Evolutionary conservation across 2,329 filamentous ascomycete species (phyloP), one percentile per base, ranked within the genome.

Genomic region (Metarhizium humberi): DNA sequence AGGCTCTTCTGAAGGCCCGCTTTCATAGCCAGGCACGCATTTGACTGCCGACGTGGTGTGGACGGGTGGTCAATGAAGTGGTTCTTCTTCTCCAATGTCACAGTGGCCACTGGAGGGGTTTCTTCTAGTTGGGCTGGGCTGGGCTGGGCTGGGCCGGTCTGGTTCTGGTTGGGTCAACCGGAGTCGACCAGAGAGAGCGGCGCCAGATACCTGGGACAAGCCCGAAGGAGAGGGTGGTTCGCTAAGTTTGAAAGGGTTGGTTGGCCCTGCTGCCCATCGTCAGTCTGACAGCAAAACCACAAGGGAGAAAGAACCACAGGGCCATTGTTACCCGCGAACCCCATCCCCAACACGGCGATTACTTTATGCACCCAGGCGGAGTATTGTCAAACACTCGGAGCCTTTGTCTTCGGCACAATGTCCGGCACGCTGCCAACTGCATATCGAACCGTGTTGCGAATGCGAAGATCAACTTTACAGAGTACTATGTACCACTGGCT

Each of bases 1-100:
- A 60, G 59, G 57, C 59, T 60, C 59, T 60, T 56, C 55, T 55
- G 29, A 51, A 57, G 57, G 54, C 57, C 57, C 57, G 57, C 55
- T 52, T 53, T 57, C 34, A 36, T 50, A 34, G 53, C 51, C 56
- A 58, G 56, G 56, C 43, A 58, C 56, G 48, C 40, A 46, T 50
- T 57, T 50, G 57, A 59, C 51, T 59, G 53, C 55, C 57, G 57
- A 52, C 38, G 32, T 50, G 53, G 51, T 48, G 55, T 55, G 50
- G 56, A 55, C 51, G 51, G 43, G 55, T 55, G 50, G 56, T 54
- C 51, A 55, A 14, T 52, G 48, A 55, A 52, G 55, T 55, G 57
- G 53, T 55, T 52, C 53, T 51, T 20, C 32, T 13, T 54, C 42
- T 48, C 32, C 53, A 53, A 55, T 51, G 57, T 59, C 43, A 51